A percentile compares a stretch with the other conserved stretches of the same genome.
phyloP scores from a whole-genome alignment of 2,329 filamentous ascomycete genomes.

The Phialophora expanda region DNA sequence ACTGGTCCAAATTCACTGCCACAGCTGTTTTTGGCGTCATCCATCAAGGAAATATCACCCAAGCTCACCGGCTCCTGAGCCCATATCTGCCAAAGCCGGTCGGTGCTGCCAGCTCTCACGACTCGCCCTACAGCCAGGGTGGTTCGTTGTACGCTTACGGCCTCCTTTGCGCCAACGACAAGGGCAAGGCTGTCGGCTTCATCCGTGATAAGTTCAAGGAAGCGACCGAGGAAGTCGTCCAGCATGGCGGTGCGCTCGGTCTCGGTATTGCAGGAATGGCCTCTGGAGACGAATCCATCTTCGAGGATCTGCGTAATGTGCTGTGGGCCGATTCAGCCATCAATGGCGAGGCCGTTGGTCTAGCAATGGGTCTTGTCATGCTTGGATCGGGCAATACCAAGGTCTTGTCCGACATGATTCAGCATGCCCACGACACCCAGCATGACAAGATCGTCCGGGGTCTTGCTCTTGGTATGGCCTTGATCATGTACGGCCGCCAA shows the following conservation, averaged over 20 bases:
- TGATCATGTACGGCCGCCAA: conserved; percentile 97
- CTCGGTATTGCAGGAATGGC: conserved; percentile 98
- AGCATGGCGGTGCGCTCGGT: conserved; percentile 93
- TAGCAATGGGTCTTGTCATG: conserved; percentile 98
- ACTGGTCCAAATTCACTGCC: conserved; percentile 99
- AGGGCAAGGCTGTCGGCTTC: conserved; percentile 73
- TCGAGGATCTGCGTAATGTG: conserved; percentile 86
- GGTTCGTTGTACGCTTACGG: conserved; percentile 95
- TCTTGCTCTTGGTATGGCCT: conserved; percentile 91
- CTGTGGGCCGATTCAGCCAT: conserved; percentile 93
- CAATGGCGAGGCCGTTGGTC: conserved; percentile 93
- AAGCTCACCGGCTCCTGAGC: conserved; percentile 90
- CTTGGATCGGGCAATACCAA: conserved; percentile 94
- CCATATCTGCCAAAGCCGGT: conserved; percentile 82
- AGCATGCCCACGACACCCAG: conserved; percentile 95
- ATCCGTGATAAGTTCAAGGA: conserved; percentile 55
- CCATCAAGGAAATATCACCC: conserved; percentile 90
- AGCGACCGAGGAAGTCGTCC: conserved; percentile 76
- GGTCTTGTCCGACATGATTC: conserved; percentile 94
- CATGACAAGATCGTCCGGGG: conserved; percentile 99
- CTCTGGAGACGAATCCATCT: conserved; percentile 86
- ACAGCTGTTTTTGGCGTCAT: conserved; percentile 96
- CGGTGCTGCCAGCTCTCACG: conserved; percentile 70
- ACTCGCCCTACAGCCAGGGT: conserved; percentile 93
- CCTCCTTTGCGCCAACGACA: conserved; percentile 96